A percentile compares a stretch with the other conserved stretches of the same genome.
These are phyloP conservation scores for Corynascus novoguineensis DNA, from an alignment of 495 filamentous ascomycete genomes.

Conservation along the genomic window DNA sequence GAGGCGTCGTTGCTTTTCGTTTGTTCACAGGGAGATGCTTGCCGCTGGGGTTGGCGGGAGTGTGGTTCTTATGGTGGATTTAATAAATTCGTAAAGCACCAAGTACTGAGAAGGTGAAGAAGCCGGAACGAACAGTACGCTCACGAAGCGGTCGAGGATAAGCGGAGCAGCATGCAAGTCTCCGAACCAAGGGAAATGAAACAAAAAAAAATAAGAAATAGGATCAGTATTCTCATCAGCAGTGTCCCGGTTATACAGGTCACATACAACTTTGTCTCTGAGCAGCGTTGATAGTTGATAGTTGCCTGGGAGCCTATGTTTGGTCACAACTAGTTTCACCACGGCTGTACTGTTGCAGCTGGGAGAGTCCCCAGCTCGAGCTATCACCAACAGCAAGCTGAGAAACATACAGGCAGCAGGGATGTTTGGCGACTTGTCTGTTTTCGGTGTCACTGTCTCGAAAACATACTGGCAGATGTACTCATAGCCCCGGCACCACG, in stretches of 20 bases:
- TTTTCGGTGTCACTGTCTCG: not conserved
- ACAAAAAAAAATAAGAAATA: not conserved
- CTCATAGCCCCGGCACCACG: not conserved
- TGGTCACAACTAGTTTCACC: not conserved
- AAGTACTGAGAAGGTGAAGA: too few relatives aligned
- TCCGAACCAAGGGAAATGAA: not conserved
- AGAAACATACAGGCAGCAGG: not conserved
- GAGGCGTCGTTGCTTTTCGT: slow-evolving; percentile 17
- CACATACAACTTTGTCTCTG: not conserved
- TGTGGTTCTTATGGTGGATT: not conserved
- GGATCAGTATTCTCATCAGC: not conserved
- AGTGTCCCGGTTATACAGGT: not conserved
- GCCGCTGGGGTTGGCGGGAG: not conserved
- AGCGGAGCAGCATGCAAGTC: not conserved
- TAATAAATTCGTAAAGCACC: too few relatives aligned
- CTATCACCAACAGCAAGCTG: not conserved
- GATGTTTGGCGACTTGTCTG: not conserved
- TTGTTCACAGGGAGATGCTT: not conserved
- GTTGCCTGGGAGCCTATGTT: not conserved
- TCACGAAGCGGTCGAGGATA: not conserved
- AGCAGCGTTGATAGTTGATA: not conserved
- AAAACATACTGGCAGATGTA: not conserved
- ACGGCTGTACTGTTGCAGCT: not conserved
- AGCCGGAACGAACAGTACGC: not conserved
- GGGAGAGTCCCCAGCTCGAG: not conserved